Conservation (phyloP, 495 filamentous ascomycete genomes). For the Letharia lupina region DNA sequence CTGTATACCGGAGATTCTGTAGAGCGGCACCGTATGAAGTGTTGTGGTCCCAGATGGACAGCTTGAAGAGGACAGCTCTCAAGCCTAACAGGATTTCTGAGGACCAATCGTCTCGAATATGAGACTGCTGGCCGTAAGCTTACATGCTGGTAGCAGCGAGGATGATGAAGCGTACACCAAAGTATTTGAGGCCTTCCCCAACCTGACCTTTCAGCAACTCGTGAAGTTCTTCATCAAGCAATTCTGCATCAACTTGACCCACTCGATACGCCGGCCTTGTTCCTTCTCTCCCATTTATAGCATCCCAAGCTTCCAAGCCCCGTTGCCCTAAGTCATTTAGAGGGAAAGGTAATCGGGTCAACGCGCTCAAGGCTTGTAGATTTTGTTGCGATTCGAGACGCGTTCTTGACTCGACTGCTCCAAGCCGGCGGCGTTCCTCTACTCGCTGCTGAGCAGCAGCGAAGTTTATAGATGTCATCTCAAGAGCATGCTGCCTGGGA, state of each 20-base stretch:
- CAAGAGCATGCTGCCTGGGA: slow-evolving; percentile 30
- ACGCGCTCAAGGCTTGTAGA: slow-evolving; percentile 30
- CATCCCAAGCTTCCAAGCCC: slow-evolving; percentile 56
- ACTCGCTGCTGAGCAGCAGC: slow-evolving; percentile 78
- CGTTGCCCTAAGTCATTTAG: slow-evolving; percentile 50
- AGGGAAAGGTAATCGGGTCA: slow-evolving; percentile 54
- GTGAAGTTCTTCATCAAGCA: slow-evolving; percentile 90
- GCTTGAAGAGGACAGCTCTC: slow-evolving; percentile 78
- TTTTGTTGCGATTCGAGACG: slow-evolving; percentile 45
- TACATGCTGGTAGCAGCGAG: not conserved
- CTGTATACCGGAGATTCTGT: slow-evolving; percentile 82
- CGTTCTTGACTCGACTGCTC: slow-evolving; percentile 53
- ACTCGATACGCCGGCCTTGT: slow-evolving; percentile 84
- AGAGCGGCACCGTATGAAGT: slow-evolving; percentile 89
- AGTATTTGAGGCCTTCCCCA: slow-evolving; percentile 82
- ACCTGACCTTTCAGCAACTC: slow-evolving; percentile 78
- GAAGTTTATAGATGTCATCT: slow-evolving; percentile 72
- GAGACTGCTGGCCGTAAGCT: slow-evolving; percentile 34
- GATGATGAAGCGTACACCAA: slow-evolving; percentile 46
- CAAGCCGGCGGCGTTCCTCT: slow-evolving; percentile 63
- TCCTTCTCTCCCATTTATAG: slow-evolving; percentile 64
- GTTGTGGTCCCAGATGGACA: slow-evolving; percentile 93
- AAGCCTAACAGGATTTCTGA: slow-evolving; percentile 74
- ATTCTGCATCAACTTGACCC: slow-evolving; percentile 91
- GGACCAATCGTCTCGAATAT: slow-evolving; percentile 70